Conservation (phyloP, 2,329 filamentous ascomycete genomes). For the Exserohilum rostratum region DNA sequence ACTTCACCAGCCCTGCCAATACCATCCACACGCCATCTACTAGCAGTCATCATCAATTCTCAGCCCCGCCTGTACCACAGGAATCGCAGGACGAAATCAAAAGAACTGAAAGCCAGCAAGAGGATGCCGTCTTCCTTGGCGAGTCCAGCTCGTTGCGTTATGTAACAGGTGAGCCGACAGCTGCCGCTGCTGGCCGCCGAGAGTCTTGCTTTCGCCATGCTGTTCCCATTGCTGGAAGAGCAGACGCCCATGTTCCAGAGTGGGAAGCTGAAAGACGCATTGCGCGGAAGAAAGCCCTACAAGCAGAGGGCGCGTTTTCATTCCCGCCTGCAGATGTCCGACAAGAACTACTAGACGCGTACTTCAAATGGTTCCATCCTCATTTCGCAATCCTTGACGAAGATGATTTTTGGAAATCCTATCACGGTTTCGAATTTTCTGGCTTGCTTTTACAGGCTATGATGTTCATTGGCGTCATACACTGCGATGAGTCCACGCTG, state of each 20-base stretch:
- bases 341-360: slow-evolving; percentile 56
- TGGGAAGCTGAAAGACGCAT: slow-evolving; percentile 45
- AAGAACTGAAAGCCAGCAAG: slow-evolving; percentile 29
- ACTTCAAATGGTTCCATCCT: slow-evolving; percentile 64
- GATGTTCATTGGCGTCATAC: slow-evolving; percentile 61
- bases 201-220: slow-evolving; percentile 35
- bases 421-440: slow-evolving; percentile 53
- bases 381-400: slow-evolving; percentile 62
- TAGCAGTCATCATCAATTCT: slow-evolving; percentile 19
- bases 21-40: slow-evolving; percentile 13
- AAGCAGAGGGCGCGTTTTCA: slow-evolving; percentile 52
- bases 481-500: slow-evolving; percentile 58
- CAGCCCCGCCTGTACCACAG: slow-evolving; percentile 16
- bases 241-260: slow-evolving; percentile 46
- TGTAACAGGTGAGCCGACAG: slow-evolving; percentile 46
- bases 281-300: slow-evolving; percentile 46
- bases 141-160: slow-evolving; percentile 58
- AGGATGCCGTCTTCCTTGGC: slow-evolving; percentile 51
- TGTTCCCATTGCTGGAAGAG: slow-evolving; percentile 41
- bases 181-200: slow-evolving; percentile 39
- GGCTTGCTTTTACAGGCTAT: slow-evolving; percentile 60
- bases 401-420: slow-evolving; percentile 49
- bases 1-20: slow-evolving; percentile 31
- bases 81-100: slow-evolving; percentile 14
- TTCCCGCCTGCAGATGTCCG: slow-evolving; percentile 54